Evolutionary conservation across 129 eudicot genomes (phyloP).

Genomic region (Solidago caesia): DNA sequence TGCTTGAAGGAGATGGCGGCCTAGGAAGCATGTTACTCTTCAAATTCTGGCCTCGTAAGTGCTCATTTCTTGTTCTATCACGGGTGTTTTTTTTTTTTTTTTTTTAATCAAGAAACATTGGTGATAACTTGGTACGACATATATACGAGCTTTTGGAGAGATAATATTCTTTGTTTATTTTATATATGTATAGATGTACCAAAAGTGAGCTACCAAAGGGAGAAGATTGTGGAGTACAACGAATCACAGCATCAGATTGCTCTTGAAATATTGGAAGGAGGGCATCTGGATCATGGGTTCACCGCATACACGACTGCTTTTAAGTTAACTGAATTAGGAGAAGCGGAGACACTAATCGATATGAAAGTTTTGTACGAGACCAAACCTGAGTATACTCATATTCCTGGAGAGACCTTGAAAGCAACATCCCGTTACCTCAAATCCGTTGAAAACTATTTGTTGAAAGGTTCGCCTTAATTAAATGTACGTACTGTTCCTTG

Average conservation of each 20-base stretch:
- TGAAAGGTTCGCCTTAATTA: slow-evolving; percentile 4
- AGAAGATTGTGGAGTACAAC: slow-evolving; percentile 42
- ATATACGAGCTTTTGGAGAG: neutral
- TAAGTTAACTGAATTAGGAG: slow-evolving; percentile 34
- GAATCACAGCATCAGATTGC: slow-evolving; percentile 36
- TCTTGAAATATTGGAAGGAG: slow-evolving; percentile 51
- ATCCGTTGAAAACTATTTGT: slow-evolving; percentile 30
- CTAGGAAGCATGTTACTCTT: slow-evolving; percentile 42
- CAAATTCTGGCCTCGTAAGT: slow-evolving; percentile 39
- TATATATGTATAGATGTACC: slow-evolving; percentile 24
- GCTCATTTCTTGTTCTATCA: neutral
- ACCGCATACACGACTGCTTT: slow-evolving; percentile 33
- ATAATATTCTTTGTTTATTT: neutral
- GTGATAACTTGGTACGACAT: neutral
- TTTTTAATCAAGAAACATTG: neutral
- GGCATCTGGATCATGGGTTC: slow-evolving; percentile 42
- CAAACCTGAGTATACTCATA: slow-evolving; percentile 29
- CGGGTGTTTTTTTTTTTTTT: neutral
- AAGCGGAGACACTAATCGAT: slow-evolving; percentile 37
- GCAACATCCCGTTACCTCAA: slow-evolving; percentile 34
- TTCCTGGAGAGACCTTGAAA: slow-evolving; percentile 35
- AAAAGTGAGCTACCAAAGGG: slow-evolving; percentile 41
- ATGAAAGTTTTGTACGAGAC: slow-evolving; percentile 45
- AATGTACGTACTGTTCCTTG: neutral
- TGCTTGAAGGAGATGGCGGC: slow-evolving; percentile 59